phyloP scores from a whole-genome alignment of 768 basidiomycete species.

The Mycena leptocephala region DNA sequence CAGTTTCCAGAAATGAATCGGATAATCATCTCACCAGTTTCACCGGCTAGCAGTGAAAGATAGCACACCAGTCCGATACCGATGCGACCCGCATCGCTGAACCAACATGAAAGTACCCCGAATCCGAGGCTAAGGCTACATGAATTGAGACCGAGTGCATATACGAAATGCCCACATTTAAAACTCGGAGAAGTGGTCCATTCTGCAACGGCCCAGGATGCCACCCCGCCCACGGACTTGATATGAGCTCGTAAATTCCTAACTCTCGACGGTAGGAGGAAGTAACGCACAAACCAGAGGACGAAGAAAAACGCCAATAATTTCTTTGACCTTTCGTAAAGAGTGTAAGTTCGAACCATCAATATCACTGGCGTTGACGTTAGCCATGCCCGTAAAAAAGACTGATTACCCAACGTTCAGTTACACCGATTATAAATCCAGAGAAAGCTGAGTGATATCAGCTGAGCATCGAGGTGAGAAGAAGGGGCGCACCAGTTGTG shows the following conservation, averaged over 20 bases:
- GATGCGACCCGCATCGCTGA: neutral
- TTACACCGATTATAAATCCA: neutral
- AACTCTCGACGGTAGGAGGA: neutral
- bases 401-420: neutral
- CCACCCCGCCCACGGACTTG: neutral
- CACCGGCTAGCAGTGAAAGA: slow-evolving; percentile 10
- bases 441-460: slow-evolving; percentile 2
- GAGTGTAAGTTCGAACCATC: slow-evolving; percentile 23
- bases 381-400: neutral
- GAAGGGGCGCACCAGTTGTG: neutral
- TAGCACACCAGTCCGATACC: slow-evolving; percentile 19
- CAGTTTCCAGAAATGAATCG: neutral
- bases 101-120: neutral
- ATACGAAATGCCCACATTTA: neutral
- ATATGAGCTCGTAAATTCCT: neutral
- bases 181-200: neutral
- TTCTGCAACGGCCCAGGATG: slow-evolving; percentile 14
- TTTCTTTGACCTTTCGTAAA: slow-evolving; percentile 23
- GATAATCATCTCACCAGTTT: neutral
- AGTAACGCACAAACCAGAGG: slow-evolving; percentile 18
- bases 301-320: slow-evolving; percentile 23
- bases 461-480: neutral
- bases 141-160: too few relatives aligned
- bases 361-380: slow-evolving; percentile 2
- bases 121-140: neutral